Evolutionary conservation across 441 rosid species (phyloP).

Genomic region (Croton setiger): DNA sequence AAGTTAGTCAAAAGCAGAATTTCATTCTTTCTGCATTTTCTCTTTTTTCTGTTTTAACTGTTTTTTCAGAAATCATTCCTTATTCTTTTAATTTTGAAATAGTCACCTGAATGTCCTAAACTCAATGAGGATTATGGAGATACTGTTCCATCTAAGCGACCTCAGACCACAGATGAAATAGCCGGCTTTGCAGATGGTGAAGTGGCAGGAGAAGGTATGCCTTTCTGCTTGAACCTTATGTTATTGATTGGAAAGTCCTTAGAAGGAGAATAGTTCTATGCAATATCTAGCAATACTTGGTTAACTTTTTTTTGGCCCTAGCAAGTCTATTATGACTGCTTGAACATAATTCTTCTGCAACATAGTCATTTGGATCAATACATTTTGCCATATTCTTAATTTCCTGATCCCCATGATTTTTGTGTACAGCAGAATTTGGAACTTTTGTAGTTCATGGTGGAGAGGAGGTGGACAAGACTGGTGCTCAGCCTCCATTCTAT

Average conservation of each 20-base stretch:
- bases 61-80: neutral
- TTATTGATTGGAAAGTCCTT: neutral
- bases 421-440: conserved; percentile 70
- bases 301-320: neutral
- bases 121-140: conserved; percentile 66
- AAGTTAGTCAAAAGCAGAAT: conserved; percentile 39
- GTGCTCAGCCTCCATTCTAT: conserved; percentile 29
- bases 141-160: conserved; percentile 72
- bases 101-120: conserved; percentile 54
- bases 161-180: conserved; percentile 39
- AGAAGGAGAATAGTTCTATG: neutral
- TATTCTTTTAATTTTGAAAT: conserved; percentile 29
- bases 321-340: neutral
- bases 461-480: conserved; percentile 41
- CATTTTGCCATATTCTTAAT: neutral
- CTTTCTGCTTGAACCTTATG: conserved; percentile 24
- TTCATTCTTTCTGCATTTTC: conserved; percentile 17
- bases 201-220: conserved; percentile 55
- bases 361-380: neutral
- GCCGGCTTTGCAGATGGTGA: conserved; percentile 45
- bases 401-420: conserved; percentile 10
- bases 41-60: neutral
- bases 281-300: neutral
- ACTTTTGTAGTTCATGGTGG: conserved; percentile 74
- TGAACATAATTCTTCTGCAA: neutral